These are phyloP conservation scores for Byssoonygena ceratinophila DNA, from an alignment of 2,329 filamentous ascomycete species.

Conservation along the genomic window DNA sequence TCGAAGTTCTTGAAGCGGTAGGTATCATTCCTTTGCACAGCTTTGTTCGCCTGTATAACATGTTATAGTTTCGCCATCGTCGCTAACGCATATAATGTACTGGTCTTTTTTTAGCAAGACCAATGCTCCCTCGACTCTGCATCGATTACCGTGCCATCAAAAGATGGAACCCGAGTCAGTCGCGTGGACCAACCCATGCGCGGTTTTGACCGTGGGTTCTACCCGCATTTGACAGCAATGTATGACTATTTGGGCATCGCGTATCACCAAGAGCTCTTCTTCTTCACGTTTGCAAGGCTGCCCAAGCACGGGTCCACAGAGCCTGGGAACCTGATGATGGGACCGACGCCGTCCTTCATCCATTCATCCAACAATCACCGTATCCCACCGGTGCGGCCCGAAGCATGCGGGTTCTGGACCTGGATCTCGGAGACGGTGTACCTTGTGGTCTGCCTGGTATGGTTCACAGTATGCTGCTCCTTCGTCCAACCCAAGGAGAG, in stretches of 20 bases:
- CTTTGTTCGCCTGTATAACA: neutral
- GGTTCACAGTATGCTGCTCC: slow-evolving; percentile 47
- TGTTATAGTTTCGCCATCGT: neutral
- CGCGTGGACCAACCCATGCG: slow-evolving; percentile 45
- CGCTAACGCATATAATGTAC: slow-evolving; percentile 5
- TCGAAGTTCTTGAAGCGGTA: slow-evolving; percentile 40
- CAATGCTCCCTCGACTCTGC: slow-evolving; percentile 39
- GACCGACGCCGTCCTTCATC: slow-evolving; percentile 37
- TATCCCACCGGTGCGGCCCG: slow-evolving; percentile 37
- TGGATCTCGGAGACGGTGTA: slow-evolving; percentile 39
- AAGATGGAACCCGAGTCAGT: slow-evolving; percentile 19
- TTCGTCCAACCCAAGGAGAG: slow-evolving; percentile 31
- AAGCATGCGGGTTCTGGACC: slow-evolving; percentile 25
- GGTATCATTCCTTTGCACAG: neutral
- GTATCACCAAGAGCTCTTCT: slow-evolving; percentile 43
- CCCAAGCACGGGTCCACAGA: neutral
- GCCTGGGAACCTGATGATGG: neutral
- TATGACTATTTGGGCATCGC: slow-evolving; percentile 45
- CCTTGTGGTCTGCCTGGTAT: slow-evolving; percentile 42
- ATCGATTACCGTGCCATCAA: slow-evolving; percentile 31
- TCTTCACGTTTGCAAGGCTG: slow-evolving; percentile 43
- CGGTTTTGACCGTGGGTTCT: slow-evolving; percentile 44
- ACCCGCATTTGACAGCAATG: slow-evolving; percentile 46
- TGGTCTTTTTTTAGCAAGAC: slow-evolving; percentile 27
- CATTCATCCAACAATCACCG: slow-evolving; percentile 47